A percentile compares a stretch with the other conserved stretches of the same genome.
phyloP scores from a whole-genome alignment of 805 yeast species.

The Saccharomycopsis sp. region DNA sequence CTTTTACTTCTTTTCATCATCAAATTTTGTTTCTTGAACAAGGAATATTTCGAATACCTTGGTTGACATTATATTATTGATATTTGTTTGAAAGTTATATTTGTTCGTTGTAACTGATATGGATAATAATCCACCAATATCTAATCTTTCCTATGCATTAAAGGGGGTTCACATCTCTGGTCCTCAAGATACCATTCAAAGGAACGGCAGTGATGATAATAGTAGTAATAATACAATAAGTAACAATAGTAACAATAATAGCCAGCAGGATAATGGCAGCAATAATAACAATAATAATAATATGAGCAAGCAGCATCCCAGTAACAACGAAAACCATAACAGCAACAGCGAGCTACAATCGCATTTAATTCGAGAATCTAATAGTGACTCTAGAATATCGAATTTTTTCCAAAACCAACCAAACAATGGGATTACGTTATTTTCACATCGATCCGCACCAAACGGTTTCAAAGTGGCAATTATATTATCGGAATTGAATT shows the following conservation, averaged over 20 bases:
- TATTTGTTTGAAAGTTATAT: not conserved
- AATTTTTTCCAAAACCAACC: constrained; percentile 74
- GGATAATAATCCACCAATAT: constrained; percentile 25
- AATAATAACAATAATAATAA: constrained; percentile 24
- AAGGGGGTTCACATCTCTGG: constrained; percentile 31
- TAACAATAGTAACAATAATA: constrained; percentile 6
- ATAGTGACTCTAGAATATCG: constrained; percentile 48
- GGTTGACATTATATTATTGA: not conserved
- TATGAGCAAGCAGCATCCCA: no score
- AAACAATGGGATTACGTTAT: constrained; percentile 73
- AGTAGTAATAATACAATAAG: constrained; percentile 7
- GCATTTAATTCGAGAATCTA: constrained; percentile 34
- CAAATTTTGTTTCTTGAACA: not conserved
- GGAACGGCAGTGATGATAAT: not conserved
- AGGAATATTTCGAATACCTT: not conserved
- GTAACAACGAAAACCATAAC: constrained; percentile 16
- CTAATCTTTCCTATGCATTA: constrained; percentile 36
- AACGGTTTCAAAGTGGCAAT: constrained; percentile 96
- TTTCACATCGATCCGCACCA: constrained; percentile 84
- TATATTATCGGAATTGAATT: constrained; percentile 73
- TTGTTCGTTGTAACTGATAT: not conserved
- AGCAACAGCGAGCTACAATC: constrained; percentile 24
- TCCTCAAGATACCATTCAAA: not conserved
- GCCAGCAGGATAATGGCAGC: constrained; percentile 22
- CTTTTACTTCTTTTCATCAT: not conserved